Evolutionary conservation across 2,329 filamentous ascomycete species (phyloP).

Genomic region (Harringtonia aguacate): DNA sequence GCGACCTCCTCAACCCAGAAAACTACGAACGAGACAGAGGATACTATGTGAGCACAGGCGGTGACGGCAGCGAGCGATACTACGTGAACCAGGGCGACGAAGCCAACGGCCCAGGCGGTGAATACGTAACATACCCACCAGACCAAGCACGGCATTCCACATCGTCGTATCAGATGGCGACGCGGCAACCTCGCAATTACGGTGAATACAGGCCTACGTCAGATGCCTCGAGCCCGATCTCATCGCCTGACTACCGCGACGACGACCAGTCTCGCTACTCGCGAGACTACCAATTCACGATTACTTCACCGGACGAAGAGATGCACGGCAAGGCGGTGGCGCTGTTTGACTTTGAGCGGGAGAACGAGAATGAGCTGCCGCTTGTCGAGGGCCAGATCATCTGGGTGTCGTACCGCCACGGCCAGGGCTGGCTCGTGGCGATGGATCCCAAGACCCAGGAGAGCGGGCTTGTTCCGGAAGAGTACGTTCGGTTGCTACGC

Average conservation of each 20-base stretch:
- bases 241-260: constrained; percentile 45
- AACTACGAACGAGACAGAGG: constrained; percentile 51
- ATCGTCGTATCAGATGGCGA: constrained; percentile 32
- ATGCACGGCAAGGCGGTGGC: constrained; percentile 96
- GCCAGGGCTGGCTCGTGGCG: constrained; percentile 94
- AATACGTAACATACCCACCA: constrained; percentile 68
- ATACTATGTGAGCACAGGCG: constrained; percentile 55
- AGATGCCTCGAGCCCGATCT: constrained; percentile 46
- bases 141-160: constrained; percentile 50
- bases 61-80: constrained; percentile 64
- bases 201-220: constrained; percentile 41
- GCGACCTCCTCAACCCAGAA: constrained; percentile 32
- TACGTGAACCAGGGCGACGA: constrained; percentile 66
- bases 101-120: constrained; percentile 65
- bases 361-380: constrained; percentile 93
- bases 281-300: constrained; percentile 87
- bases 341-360: constrained; percentile 85
- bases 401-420: constrained; percentile 89
- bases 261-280: constrained; percentile 74
- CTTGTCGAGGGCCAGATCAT: constrained; percentile 93
- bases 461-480: constrained; percentile 89
- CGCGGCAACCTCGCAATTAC: constrained; percentile 34
- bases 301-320: constrained; percentile 90
- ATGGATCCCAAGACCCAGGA: constrained; percentile 92
- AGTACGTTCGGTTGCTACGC: constrained; percentile 83